phyloP scores from a whole-genome alignment of 1,284 basidiomycete species.

The Xerocomus nothofagi region DNA sequence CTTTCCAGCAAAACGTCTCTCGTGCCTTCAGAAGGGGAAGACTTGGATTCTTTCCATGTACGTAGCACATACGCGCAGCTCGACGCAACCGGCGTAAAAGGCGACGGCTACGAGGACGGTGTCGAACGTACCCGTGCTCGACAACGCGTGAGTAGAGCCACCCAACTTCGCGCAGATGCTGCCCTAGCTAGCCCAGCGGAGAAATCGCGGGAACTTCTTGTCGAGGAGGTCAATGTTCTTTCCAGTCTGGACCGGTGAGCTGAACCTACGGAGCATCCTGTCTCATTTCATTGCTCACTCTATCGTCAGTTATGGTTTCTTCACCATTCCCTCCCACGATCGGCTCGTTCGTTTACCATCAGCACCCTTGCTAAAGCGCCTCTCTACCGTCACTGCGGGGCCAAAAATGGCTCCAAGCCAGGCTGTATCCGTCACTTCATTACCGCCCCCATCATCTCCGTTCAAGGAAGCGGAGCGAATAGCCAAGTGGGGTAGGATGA shows the following conservation, averaged over 20 bases:
- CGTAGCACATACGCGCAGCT: conserved; percentile 87
- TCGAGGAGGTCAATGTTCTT: conserved; percentile 69
- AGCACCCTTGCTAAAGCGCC: conserved; percentile 60
- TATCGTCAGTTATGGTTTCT: conserved; percentile 79
- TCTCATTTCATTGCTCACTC: conserved; percentile 19
- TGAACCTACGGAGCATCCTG: conserved; percentile 6
- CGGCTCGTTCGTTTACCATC: conserved; percentile 70
- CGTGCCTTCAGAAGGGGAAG: conserved; percentile 73
- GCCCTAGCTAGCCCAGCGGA: conserved; percentile 57
- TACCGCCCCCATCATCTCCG: conserved; percentile 49
- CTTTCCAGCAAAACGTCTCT: conserved; percentile 58
- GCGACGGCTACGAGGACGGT: conserved; percentile 90
- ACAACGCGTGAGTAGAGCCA: conserved; percentile 57
- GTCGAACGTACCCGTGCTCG: conserved; percentile 91
- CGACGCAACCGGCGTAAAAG: conserved; percentile 81
- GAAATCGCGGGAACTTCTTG: conserved; percentile 58
- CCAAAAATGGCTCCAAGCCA: conserved; percentile 42
- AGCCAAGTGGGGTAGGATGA: conserved; percentile 88
- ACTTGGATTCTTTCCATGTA: conserved; percentile 83
- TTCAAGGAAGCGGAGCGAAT: conserved; percentile 72
- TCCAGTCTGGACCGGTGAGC: conserved; percentile 77
- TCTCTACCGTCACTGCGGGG: conserved; percentile 49
- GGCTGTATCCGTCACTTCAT: conserved; percentile 41
- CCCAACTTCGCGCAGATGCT: conserved; percentile 54
- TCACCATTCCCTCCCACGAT: conserved; percentile 72